Conservation (phyloP, 176 grass and related monocot genomes). For the Alopecurus myosuroides region DNA sequence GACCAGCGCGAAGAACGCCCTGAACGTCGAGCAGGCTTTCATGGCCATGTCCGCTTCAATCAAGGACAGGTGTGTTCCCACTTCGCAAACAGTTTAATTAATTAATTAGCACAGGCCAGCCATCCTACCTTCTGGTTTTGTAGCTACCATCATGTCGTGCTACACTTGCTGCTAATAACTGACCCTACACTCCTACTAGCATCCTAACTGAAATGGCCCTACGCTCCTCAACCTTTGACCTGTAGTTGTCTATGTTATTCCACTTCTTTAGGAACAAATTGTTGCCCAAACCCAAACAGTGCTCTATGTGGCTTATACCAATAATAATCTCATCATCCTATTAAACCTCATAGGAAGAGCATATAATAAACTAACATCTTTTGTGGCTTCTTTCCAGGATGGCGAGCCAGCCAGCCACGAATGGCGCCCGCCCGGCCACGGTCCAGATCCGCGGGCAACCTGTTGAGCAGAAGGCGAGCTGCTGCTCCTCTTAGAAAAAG, state of each 20-base stretch:
- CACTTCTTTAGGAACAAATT: neutral
- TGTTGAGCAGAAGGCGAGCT: slow-evolving; percentile 41
- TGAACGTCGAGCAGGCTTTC: slow-evolving; percentile 69
- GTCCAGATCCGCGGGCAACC: slow-evolving; percentile 65
- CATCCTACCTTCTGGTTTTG: neutral
- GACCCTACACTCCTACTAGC: neutral
- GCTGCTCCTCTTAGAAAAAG: slow-evolving; percentile 51
- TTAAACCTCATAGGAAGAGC: neutral
- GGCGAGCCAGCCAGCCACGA: slow-evolving; percentile 59
- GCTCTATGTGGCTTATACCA: neutral
- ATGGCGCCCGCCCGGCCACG: slow-evolving; percentile 30
- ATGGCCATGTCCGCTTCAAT: slow-evolving; percentile 71
- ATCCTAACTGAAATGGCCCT: neutral
- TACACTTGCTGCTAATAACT: neutral
- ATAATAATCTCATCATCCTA: neutral
- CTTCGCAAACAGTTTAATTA: neutral
- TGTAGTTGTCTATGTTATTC: neutral
- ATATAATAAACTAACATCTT: neutral
- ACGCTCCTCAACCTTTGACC: neutral
- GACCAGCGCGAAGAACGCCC: slow-evolving; percentile 65
- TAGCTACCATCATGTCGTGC: neutral
- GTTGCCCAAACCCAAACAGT: neutral
- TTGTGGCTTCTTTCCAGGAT: slow-evolving; percentile 37
- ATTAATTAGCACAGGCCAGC: neutral
- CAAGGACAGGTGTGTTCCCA: slow-evolving; percentile 38